Percentiles rank a stretch among this genome's conserved stretches.
phyloP scores from a whole-genome alignment of 2,329 filamentous ascomycete species.

The Piedraia hortae region DNA sequence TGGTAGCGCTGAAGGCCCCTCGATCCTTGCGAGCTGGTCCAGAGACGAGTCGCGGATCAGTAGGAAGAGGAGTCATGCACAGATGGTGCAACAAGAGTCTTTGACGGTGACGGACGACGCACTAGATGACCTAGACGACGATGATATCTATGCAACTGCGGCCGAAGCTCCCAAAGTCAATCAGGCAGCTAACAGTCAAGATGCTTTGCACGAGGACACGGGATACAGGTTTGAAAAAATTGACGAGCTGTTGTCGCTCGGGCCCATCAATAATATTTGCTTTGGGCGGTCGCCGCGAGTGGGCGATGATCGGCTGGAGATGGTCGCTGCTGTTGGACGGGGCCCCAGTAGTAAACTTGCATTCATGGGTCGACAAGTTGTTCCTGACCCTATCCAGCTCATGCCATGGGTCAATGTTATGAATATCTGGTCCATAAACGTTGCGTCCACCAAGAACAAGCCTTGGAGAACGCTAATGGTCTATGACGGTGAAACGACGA shows the following conservation, averaged over 20 bases:
- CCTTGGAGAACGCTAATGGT: conserved; percentile 7
- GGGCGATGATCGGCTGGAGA: conserved; percentile 17
- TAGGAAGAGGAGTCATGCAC: conserved; percentile 35
- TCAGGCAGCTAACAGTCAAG: conserved; percentile 3
- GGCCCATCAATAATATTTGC: conserved; percentile 49
- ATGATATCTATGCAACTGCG: conserved; percentile 35
- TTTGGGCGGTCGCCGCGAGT: conserved; percentile 28
- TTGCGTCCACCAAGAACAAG: conserved; percentile 1
- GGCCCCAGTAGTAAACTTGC: conserved; percentile 43
- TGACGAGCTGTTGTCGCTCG: conserved; percentile 50
- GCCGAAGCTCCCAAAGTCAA: conserved; percentile 12
- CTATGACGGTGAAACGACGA: conserved; percentile 8
- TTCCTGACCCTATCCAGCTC: conserved; percentile 26
- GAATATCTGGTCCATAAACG: conserved; percentile 44
- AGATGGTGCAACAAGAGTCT: no score
- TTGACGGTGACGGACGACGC: conserved; percentile 24
- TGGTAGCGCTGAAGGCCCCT: conserved; percentile 63
- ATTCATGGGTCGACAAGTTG: conserved; percentile 49
- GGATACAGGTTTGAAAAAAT: conserved; percentile 43
- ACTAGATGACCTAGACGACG: conserved; percentile 30
- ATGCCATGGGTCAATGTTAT: neutral
- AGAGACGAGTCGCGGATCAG: conserved; percentile 32
- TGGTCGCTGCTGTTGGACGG: conserved; percentile 31
- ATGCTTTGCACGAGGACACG: neutral
- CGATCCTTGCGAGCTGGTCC: conserved; percentile 54